Base-by-base conservation (phyloP, 441 rosid genomes). In the Erodium trifolium region DNA sequence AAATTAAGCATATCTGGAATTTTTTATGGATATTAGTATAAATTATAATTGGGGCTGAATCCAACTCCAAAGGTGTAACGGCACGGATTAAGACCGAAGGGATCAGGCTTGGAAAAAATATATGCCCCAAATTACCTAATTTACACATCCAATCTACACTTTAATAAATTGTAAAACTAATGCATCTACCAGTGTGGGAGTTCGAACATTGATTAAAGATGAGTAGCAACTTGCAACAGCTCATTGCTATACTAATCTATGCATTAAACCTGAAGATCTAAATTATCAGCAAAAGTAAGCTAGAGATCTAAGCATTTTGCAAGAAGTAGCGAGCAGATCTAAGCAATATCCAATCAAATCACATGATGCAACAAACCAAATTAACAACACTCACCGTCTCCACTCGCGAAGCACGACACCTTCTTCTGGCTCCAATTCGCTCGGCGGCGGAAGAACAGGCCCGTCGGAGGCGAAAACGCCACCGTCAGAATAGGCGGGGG, bases 331-430 rank as follows among this genome's bases (percentile, higher is more conserved):
- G n/a, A 59, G 64, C 19, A 59, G 78, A 87, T 78, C 84, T 68
- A 59, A 67, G 37, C 71, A 70, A 70, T 71, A 4, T 41, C 43
- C 43, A 39, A 39, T 39, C 43, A 39, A 39, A n/a, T 35, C 41
- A 34, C 63, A 67, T 7, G 18, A 63, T 8, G 5, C 2, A 2
- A 47, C 3, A 73, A 47, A 70, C 27, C 45, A 41, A 41, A 41
- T 41, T 6, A 41, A 41, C 7, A 41, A 41, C 11, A 59, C 88
- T 84, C 59, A 88, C 92, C 90, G 87, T 41, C 95, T 85, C 95
- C 95, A 88, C 76, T 88, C 92, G 34, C 88, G 88, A 62, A 88
- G 83, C 51, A 85, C 87, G 51, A 63, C 75, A n/a, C 92, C 92
- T 77, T 85, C 92, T 77, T 85, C 95, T 4, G 86, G 73, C 72